Conservation (phyloP, 148 eudicot species). For the Gaultheria prostrata region DNA sequence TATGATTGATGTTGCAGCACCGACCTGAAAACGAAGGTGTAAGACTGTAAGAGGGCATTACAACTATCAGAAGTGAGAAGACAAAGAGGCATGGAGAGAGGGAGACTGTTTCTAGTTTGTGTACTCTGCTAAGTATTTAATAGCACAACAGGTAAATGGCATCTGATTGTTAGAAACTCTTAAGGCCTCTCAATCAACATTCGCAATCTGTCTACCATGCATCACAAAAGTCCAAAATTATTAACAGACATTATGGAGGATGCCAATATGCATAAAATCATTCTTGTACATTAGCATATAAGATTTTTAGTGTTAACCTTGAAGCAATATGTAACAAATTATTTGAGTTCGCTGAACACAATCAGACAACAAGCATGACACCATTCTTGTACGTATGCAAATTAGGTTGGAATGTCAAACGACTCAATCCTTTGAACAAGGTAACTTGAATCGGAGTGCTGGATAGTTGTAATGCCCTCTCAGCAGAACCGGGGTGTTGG, state of each 20-base stretch:
- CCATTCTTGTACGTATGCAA: not conserved
- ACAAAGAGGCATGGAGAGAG: not conserved
- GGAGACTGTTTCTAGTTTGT: not conserved
- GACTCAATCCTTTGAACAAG: conserved; percentile 1
- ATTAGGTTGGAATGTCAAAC: not conserved
- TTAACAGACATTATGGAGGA: not conserved
- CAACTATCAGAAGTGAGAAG: conserved; percentile 8
- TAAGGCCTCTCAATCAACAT: not conserved
- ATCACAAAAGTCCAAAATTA: not conserved
- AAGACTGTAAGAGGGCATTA: conserved; percentile 12
- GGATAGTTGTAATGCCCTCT: no score
- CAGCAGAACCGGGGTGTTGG: no score
- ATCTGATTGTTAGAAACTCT: not conserved
- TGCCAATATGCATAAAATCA: not conserved
- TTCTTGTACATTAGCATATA: not conserved
- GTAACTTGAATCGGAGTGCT: no score
- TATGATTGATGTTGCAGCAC: conserved; percentile 37
- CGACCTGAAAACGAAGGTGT: conserved; percentile 46
- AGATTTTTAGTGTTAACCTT: not conserved
- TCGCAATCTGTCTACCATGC: not conserved
- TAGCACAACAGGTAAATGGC: not conserved
- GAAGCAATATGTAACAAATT: not conserved
- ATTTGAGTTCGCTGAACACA: not conserved
- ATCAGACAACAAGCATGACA: not conserved
- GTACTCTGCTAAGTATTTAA: not conserved